Percentiles rank a stretch among this genome's conserved stretches.
Conservation (phyloP, 805 yeast genomes). For the Metschnikowia sp. region DNA sequence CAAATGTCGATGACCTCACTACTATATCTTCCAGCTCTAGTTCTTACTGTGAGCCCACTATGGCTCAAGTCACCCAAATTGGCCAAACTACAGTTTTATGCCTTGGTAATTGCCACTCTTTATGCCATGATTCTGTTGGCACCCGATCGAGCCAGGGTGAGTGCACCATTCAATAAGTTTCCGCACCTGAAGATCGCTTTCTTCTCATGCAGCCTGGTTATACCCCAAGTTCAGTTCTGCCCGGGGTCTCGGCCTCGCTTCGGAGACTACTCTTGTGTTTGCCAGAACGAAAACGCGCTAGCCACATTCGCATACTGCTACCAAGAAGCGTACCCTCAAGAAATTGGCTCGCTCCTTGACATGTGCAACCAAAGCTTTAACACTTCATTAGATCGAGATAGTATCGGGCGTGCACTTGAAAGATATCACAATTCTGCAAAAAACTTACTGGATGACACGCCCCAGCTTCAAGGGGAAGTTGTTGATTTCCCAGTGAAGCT, state of each 20-base stretch:
- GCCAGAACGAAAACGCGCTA: constrained; percentile 30
- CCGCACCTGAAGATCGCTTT: constrained; percentile 29
- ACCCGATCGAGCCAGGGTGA: constrained; percentile 23
- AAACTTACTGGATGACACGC: neutral
- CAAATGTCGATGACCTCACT: neutral
- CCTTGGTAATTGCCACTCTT: constrained; percentile 1
- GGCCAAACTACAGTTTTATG: constrained; percentile 1
- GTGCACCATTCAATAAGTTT: constrained; percentile 32
- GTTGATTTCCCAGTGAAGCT: constrained; percentile 27
- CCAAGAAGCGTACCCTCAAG: constrained; percentile 21
- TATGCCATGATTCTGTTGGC: constrained; percentile 47
- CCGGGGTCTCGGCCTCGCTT: neutral
- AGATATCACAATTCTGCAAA: constrained; percentile 6
- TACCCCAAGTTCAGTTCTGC: constrained; percentile 22
- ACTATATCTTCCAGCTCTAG: neutral
- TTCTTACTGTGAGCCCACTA: constrained; percentile 4
- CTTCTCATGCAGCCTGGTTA: constrained; percentile 28
- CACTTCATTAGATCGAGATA: constrained; percentile 19
- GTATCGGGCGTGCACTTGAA: constrained; percentile 21
- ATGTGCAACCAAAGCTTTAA: constrained; percentile 24
- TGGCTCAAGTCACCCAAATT: constrained; percentile 4
- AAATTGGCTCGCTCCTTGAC: constrained; percentile 23
- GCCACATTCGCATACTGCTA: constrained; percentile 39
- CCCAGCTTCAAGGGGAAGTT: neutral
- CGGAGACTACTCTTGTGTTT: constrained; percentile 20